Evolutionary conservation across 2,329 filamentous ascomycete genomes (phyloP).

Genomic region (Alternaria sp.): DNA sequence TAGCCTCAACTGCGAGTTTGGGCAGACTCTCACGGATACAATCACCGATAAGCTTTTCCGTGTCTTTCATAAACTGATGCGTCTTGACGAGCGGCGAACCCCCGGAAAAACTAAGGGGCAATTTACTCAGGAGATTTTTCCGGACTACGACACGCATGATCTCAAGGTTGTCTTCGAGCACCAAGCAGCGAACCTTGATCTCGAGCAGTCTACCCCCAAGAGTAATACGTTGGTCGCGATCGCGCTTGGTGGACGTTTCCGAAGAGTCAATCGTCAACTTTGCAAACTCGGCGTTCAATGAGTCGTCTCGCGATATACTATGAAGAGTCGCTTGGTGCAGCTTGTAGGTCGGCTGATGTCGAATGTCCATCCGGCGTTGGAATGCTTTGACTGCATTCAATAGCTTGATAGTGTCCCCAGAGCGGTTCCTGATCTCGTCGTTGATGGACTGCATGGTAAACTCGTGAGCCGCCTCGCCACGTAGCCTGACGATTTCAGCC

Average conservation of each 20-base stretch:
- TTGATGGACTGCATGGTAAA: constrained; percentile 10
- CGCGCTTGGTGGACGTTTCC: constrained; percentile 22
- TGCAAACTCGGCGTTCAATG: constrained; percentile 30
- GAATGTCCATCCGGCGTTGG: constrained; percentile 28
- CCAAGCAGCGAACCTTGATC: constrained; percentile 39
- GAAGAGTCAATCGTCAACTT: constrained; percentile 26
- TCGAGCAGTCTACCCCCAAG: constrained; percentile 38
- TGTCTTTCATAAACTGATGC: constrained; percentile 35
- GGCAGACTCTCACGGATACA: constrained; percentile 46
- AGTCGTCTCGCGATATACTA: constrained; percentile 13
- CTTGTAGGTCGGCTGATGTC: constrained; percentile 51
- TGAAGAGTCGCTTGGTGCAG: constrained; percentile 51
- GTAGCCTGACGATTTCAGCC: background rate
- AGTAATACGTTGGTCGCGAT: constrained; percentile 43
- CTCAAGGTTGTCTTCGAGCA: constrained; percentile 44
- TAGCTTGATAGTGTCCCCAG: constrained; percentile 22
- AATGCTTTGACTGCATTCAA: constrained; percentile 32
- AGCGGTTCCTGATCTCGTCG: constrained; percentile 21
- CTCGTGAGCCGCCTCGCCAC: background rate
- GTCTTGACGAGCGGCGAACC: constrained; percentile 15
- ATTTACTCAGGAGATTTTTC: background rate
- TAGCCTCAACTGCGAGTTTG: constrained; percentile 51
- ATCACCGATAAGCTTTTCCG: constrained; percentile 40
- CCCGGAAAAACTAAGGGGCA: constrained; percentile 21
- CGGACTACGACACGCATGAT: constrained; percentile 18